A percentile compares a stretch with the other conserved stretches of the same genome.
These are phyloP conservation scores for Chaetoscypha palmicola DNA, from an alignment of 2,329 filamentous ascomycete genomes.

Conservation along the genomic window DNA sequence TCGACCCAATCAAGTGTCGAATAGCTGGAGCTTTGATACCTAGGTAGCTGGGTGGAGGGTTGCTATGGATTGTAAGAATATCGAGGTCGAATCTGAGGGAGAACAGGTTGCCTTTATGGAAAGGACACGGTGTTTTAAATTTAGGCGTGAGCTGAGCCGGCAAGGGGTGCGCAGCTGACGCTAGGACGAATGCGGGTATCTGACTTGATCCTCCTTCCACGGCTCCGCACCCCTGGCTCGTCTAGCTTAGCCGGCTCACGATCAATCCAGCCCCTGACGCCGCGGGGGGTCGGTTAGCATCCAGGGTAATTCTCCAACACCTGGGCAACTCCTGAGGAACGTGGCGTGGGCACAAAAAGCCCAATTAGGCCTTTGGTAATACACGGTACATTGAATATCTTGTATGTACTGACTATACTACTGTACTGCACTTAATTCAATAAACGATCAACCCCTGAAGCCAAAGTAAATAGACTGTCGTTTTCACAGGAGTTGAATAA, in stretches of 20 bases:
- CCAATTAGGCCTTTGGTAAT: too few relatives aligned
- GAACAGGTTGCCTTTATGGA: constrained; percentile 17
- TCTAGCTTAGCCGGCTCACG: not conserved
- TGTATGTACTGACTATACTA: too few relatives aligned
- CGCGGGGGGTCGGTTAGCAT: not conserved
- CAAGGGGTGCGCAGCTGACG: not conserved
- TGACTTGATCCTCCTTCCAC: not conserved
- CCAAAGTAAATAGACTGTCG: too few relatives aligned
- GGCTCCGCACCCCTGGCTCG: not conserved
- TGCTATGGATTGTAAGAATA: not conserved
- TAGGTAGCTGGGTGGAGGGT: not conserved
- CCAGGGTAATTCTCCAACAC: not conserved
- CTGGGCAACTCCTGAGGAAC: too few relatives aligned
- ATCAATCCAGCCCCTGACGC: not conserved
- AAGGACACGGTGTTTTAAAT: constrained; percentile 17
- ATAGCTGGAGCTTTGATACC: too few relatives aligned
- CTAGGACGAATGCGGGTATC: not conserved
- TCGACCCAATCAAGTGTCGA: constrained; percentile 1
- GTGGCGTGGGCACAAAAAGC: too few relatives aligned
- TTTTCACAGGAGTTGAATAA: too few relatives aligned
- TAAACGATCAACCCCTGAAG: too few relatives aligned
- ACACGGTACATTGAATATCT: too few relatives aligned
- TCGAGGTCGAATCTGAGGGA: constrained; percentile 3
- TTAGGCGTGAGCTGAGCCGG: constrained; percentile 12
- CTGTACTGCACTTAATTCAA: too few relatives aligned